Base-by-base conservation (phyloP, 208 protist species). In the Leishmania martiniquensis region DNA sequence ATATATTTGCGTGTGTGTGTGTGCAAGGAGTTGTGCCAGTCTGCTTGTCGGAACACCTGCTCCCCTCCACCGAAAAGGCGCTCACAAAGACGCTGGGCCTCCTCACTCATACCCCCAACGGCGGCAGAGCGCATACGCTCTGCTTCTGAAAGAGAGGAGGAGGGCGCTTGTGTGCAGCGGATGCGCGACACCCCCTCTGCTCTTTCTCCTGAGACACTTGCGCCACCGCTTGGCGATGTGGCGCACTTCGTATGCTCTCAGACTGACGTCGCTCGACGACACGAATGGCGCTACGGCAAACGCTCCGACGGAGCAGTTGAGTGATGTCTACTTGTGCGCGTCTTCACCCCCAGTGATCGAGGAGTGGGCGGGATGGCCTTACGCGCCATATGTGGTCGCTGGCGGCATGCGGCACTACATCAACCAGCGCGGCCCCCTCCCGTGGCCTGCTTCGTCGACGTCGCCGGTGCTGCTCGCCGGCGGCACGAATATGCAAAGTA, bases 261-360 rank as follows among this genome's bases (percentile, higher is more conserved):
- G 12, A 4, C 72, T 72, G 10, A 44, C 25, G 9, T 1, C 10
- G 13, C 42, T 3, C 29, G 59, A 68, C 22, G 37, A 44, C 55
- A 29, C 57, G 12, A 34, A 49, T 65, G 45, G 7, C 59, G 22
- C 5, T 44, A n/a, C 52, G 13, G 42, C n/a, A n/a, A 20, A 34
- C n/a, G 9, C 29, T 22, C 37, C 78, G 0, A 22, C 57, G 44
- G 80, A 86, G 57, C 45, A 54, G 2, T 52, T 81, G 60, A 37
- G 17, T 5, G 72, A 84, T 42, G 81, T 87, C 7, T 85, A 87
- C 65, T 49, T 89, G 39, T 89, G 85, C 60, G 79, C 77, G 7
- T 54, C 83, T 17, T 60, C 67, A 32, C 85, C 85, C 20, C 55
- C 66, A 7, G 76, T 84, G 42, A 44, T n/a, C 25, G 85, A 89